Conservation (phyloP, 2,329 filamentous ascomycete species). For the Fusarium palustre region DNA sequence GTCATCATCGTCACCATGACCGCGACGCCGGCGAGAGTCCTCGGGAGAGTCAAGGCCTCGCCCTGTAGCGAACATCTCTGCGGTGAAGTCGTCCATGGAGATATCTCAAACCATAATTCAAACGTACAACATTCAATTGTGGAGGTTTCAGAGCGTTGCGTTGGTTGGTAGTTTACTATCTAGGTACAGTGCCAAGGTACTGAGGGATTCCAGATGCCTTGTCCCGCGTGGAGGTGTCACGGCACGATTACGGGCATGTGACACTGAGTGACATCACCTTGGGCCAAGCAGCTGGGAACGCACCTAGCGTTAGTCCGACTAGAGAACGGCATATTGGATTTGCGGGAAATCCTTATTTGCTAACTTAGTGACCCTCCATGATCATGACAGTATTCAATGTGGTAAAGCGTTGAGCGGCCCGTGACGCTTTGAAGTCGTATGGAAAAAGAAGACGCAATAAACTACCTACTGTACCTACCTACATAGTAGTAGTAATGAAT, state of each 20-base stretch:
- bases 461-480: too few species aligned
- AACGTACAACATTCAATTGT: constrained; percentile 12
- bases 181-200: too few species aligned
- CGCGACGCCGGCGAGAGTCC: constrained; percentile 28
- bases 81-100: constrained; percentile 57
- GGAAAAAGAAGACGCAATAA: neutral
- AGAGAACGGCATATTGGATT: neutral
- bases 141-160: constrained; percentile 8
- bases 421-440: constrained; percentile 20
- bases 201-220: neutral
- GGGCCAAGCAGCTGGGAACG: neutral
- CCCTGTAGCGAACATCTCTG: constrained; percentile 50
- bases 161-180: neutral
- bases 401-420: constrained; percentile 33
- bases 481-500: too few species aligned
- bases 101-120: constrained; percentile 38
- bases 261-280: constrained; percentile 43
- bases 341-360: constrained; percentile 10
- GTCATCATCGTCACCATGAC: constrained; percentile 17
- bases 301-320: constrained; percentile 3
- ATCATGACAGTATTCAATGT: constrained; percentile 1
- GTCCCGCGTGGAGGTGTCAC: constrained; percentile 33
- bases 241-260: constrained; percentile 36
- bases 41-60: constrained; percentile 42
- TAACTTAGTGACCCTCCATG: constrained; percentile 10